phyloP scores from a whole-genome alignment of 345 rosid genomes.

The Firmiana major region DNA sequence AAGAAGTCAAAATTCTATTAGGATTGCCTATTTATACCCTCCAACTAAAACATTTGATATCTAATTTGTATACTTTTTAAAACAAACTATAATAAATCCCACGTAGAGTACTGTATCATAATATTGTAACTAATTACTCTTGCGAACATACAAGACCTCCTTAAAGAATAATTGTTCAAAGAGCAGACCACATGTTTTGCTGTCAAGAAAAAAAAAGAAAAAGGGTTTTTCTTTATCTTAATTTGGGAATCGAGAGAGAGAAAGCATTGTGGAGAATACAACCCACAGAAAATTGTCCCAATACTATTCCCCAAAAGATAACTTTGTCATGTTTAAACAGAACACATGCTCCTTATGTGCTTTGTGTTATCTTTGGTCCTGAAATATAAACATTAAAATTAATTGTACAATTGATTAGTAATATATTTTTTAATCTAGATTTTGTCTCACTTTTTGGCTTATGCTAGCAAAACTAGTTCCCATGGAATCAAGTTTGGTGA shows the following conservation, averaged over 20 bases:
- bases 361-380: conserved; percentile 2
- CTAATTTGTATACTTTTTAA: too few relatives aligned
- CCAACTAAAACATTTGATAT: too few relatives aligned
- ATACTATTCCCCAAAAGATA: neutral
- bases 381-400: neutral
- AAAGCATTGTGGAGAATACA: conserved; percentile 1
- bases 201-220: neutral
- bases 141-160: neutral
- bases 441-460: neutral
- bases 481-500: neutral
- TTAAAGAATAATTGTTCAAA: neutral
- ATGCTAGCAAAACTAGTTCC: neutral
- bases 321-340: conserved; percentile 2
- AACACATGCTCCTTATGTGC: neutral
- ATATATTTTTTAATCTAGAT: neutral
- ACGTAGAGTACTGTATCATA: neutral
- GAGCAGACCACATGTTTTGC: neutral
- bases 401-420: neutral
- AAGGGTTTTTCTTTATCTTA: neutral
- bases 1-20: too few relatives aligned
- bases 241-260: neutral
- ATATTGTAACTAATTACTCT: neutral
- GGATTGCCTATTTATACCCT: too few relatives aligned
- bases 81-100: neutral
- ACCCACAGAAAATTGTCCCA: neutral